Percentiles rank a stretch among this genome's conserved stretches.
phyloP scores from a whole-genome alignment of 768 basidiomycete genomes.

The Boletus pseudo-olivaceus region DNA sequence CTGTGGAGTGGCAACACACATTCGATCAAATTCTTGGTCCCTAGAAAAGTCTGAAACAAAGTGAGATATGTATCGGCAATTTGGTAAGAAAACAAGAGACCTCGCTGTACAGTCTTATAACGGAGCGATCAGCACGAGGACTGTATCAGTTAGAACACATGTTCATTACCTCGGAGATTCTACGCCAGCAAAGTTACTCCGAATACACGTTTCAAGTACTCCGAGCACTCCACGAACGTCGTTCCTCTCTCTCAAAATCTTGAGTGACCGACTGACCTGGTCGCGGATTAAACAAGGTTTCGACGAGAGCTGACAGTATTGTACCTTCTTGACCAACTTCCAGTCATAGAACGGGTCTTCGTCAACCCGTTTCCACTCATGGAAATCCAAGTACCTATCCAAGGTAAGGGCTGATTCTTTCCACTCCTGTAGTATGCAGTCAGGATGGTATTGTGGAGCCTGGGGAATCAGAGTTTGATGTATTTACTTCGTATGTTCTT shows the following conservation, averaged over 20 bases:
- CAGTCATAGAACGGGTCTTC: slow-evolving; percentile 93
- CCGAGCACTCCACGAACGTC: slow-evolving; percentile 86
- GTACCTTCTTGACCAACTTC: slow-evolving; percentile 75
- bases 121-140: slow-evolving; percentile 2
- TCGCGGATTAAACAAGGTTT: background rate
- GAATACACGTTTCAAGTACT: slow-evolving; percentile 85
- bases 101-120: slow-evolving; percentile 83
- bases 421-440: slow-evolving; percentile 63
- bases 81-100: slow-evolving; percentile 31
- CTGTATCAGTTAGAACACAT: background rate
- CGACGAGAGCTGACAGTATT: background rate
- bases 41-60: slow-evolving; percentile 71
- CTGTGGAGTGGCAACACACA: slow-evolving; percentile 38
- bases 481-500: slow-evolving; percentile 62
- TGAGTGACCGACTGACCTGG: slow-evolving; percentile 75
- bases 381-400: slow-evolving; percentile 80
- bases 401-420: slow-evolving; percentile 71
- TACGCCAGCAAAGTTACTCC: slow-evolving; percentile 90
- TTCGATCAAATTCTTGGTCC: slow-evolving; percentile 89
- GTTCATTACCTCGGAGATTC: slow-evolving; percentile 69
- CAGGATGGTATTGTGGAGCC: background rate
- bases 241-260: slow-evolving; percentile 62
- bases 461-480: background rate
- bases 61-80: slow-evolving; percentile 9
- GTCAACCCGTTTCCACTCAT: slow-evolving; percentile 86